phyloP scores from a whole-genome alignment of 257 asterid genomes.

The Solanum sejunctum region DNA sequence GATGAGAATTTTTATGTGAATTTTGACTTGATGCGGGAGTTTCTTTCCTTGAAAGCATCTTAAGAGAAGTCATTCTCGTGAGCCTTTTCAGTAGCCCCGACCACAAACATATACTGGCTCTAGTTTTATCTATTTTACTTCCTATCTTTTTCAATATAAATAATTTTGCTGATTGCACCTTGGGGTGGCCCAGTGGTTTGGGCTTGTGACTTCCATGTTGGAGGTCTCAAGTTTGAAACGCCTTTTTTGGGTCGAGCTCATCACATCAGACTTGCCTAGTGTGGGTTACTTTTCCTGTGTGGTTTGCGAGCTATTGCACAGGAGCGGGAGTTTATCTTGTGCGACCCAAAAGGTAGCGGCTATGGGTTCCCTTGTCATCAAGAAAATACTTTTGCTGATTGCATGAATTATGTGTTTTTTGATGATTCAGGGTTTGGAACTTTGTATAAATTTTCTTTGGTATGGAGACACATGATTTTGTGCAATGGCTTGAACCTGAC shows the following conservation, averaged over 20 bases:
- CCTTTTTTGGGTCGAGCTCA: too few relatives aligned
- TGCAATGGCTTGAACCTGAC: slow-evolving; percentile 40
- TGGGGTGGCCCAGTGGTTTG: too few relatives aligned
- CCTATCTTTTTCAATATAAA: not conserved
- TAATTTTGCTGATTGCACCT: not conserved
- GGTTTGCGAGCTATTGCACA: too few relatives aligned
- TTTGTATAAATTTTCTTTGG: not conserved
- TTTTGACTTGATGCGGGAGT: not conserved
- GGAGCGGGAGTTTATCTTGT: too few relatives aligned
- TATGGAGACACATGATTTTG: slow-evolving; percentile 30
- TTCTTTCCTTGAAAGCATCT: not conserved
- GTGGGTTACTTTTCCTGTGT: too few relatives aligned
- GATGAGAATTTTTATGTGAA: not conserved
- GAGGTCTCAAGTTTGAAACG: too few relatives aligned
- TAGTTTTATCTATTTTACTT: not conserved
- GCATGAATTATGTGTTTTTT: not conserved
- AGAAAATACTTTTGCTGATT: not conserved
- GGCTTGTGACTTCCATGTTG: too few relatives aligned
- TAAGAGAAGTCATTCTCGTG: not conserved
- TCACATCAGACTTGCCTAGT: too few relatives aligned
- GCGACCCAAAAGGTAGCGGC: too few relatives aligned
- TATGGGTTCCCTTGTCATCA: too few relatives aligned
- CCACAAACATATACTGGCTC: not conserved
- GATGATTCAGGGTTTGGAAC: slow-evolving; percentile 1
- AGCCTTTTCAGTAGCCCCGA: not conserved